Base-by-base conservation (phyloP, 2,329 filamentous ascomycete species). In the Sarocladiaceae sp. region DNA sequence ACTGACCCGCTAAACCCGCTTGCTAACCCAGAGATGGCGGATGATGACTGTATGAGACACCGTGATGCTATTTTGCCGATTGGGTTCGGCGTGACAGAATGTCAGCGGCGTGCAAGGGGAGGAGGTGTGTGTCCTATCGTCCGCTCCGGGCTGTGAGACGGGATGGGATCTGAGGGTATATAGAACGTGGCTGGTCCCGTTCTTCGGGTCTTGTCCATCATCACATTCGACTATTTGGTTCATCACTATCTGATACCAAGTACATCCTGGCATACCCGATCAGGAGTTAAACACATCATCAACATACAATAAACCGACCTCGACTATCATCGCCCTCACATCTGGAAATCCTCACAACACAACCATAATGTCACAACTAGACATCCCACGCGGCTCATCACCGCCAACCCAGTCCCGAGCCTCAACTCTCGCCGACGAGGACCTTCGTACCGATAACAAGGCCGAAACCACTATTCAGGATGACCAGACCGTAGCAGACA, bases 401-500 rank as follows among this genome's bases (percentile, higher is more conserved):
- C 47, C 47, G 20, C 29, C 25, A 10, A 7, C 28, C 31, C 18
- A 36, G 7, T 50, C 47, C 15, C 4, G 31, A 31, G 47, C 47
- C 28, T 50, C 47, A 4, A 50, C 47, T 3, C 47, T 50, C 47
- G 47, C 47, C 17, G 47, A 50, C 18, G 47, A 50, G 18, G 47
- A 50, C 6, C 47, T 50, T 12, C 29, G 29, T 11, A 25, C 47
- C 29, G 47, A 50, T 4, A 49, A 36, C 26, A 46, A 46, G 25
- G 29, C 22, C 4, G 46, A 49, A 6, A 28, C 26, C 4, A 23
- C 29, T 18, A 28, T 49, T 12, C 5, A 23, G 26, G 46, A 49
- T 33, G 33, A 37, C 47, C 36, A 26, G 12, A 50, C 47, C 31
- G 47, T 50, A 5, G 31, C 18, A 6, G 47, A 50, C 31, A 37